These are phyloP conservation scores for Annulohypoxylon moriforme DNA, from an alignment of 495 filamentous ascomycete species.

Conservation along the genomic window DNA sequence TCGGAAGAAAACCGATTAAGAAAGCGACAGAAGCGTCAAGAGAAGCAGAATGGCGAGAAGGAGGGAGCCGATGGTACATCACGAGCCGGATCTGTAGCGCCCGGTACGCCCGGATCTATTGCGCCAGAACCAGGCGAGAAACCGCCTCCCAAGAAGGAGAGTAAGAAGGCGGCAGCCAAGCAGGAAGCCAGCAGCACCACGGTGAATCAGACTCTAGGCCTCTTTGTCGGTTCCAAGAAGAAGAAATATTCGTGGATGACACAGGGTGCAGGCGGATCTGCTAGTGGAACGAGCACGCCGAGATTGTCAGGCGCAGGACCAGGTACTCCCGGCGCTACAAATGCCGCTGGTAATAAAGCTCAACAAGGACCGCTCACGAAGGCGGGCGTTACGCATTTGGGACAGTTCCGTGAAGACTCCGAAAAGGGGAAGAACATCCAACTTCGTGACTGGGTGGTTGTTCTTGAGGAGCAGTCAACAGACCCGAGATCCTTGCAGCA, in stretches of 20 bases:
- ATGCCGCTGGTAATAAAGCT: conserved; percentile 23
- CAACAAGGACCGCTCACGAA: conserved; percentile 46
- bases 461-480: conserved; percentile 70
- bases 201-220: conserved; percentile 66
- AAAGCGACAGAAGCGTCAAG: conserved; percentile 60
- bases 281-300: conserved; percentile 61
- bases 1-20: conserved; percentile 60
- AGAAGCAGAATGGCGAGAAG: conserved; percentile 46
- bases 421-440: conserved; percentile 73
- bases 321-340: conserved; percentile 37
- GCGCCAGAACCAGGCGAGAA: conserved; percentile 60
- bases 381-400: conserved; percentile 56
- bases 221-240: conserved; percentile 64
- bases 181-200: conserved; percentile 66
- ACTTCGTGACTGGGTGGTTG: conserved; percentile 73
- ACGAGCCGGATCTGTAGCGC: conserved; percentile 58
- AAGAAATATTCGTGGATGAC: conserved; percentile 73
- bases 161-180: conserved; percentile 66
- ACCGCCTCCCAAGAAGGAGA: conserved; percentile 66
- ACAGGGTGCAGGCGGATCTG: conserved; percentile 43
- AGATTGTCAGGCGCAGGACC: conserved; percentile 47
- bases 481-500: conserved; percentile 65
- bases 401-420: conserved; percentile 71
- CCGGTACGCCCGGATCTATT: conserved; percentile 61
- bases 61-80: conserved; percentile 48